Evolutionary conservation across 345 rosid genomes (phyloP).

Genomic region (Stellera chamaejasme): DNA sequence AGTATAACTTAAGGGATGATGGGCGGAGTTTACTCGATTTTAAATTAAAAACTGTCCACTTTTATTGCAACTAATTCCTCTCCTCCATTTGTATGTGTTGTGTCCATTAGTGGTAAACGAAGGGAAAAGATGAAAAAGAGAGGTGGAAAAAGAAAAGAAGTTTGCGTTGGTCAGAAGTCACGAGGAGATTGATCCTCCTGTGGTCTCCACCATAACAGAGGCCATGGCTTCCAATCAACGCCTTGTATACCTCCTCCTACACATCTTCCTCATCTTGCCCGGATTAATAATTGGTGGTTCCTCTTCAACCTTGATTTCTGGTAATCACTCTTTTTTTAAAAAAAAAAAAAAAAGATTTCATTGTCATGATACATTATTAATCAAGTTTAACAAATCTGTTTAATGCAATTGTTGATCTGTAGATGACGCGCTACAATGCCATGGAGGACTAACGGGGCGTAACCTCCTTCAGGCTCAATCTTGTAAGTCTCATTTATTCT

Average conservation of each 20-base stretch:
- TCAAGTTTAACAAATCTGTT: background rate
- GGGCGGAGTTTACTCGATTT: too few species aligned
- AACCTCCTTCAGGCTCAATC: slow-evolving; percentile 60
- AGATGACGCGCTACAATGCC: slow-evolving; percentile 40
- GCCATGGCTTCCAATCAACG: slow-evolving; percentile 26
- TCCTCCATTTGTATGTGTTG: slow-evolving; percentile 12
- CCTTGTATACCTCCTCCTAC: slow-evolving; percentile 13
- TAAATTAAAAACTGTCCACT: slow-evolving; percentile 7
- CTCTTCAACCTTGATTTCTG: slow-evolving; percentile 30
- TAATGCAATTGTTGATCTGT: slow-evolving; percentile 8
- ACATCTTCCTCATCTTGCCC: slow-evolving; percentile 22
- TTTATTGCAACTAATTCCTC: slow-evolving; percentile 24
- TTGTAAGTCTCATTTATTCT: slow-evolving; percentile 22
- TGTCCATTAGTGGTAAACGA: background rate
- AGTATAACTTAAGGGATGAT: too few species aligned
- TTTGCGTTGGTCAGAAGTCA: slow-evolving; percentile 1
- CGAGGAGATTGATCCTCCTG: slow-evolving; percentile 18
- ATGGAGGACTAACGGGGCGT: slow-evolving; percentile 34
- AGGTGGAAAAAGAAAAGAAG: background rate
- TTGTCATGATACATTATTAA: background rate
- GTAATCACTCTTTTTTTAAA: slow-evolving; percentile 17
- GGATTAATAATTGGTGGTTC: slow-evolving; percentile 12
- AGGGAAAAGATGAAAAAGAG: background rate
- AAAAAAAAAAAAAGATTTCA: too few species aligned
- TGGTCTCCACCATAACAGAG: slow-evolving; percentile 9